Evolutionary conservation across 148 eudicot genomes (phyloP), one percentile per base, ranked within the genome.

Genomic region (Nepenthes mirabilis): DNA sequence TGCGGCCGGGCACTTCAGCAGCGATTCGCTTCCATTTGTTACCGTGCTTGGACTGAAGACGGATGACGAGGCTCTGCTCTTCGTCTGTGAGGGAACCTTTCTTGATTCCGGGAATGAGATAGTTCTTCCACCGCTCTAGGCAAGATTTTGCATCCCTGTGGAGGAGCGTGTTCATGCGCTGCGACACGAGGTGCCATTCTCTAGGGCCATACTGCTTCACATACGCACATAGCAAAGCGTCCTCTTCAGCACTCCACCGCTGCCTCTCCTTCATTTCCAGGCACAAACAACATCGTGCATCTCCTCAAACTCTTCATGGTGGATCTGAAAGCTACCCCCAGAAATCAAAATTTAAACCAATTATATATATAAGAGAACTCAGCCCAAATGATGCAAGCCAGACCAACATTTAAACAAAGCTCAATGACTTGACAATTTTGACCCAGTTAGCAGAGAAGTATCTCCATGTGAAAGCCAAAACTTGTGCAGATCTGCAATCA

Each of bases 11-110:
- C 14, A 84, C 89, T 66, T 81, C 83, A 72, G 86, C 75, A 0
- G 89, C 89, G 8, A 84, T 81, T 54, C 76, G 78, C 72, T 81
- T 80, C 89, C 89, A 83, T 70, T 83, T 83, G 65, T 83, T 83
- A 11, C 89, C 89, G 78, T 83, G 80, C 51, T 83, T 83, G 7
- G 72, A 81, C 56, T 83, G 89, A 13, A 83, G 75, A 58, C 77
- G 79, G 56, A 81, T 83, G 2, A 83, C 89, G 12, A 83, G 77
- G 11, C 70, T 74, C 56, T 83, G 85, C 43, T 83, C 89, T 43
- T 83, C 89, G 58, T 83, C 89, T 0, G 83, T 73, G 3, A 83
- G 73, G 6, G 89, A 83, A 0, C 89, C 85, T 55, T 81, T 83
- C 53, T 80, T 83, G 47, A 83, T 83, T 11, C 85, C 89, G 0